Percentiles rank a stretch among this genome's conserved stretches.
These are phyloP conservation scores for Vairimorpha apis DNA, from an alignment of 371 early-diverging fungal species.

Conservation along the genomic window DNA sequence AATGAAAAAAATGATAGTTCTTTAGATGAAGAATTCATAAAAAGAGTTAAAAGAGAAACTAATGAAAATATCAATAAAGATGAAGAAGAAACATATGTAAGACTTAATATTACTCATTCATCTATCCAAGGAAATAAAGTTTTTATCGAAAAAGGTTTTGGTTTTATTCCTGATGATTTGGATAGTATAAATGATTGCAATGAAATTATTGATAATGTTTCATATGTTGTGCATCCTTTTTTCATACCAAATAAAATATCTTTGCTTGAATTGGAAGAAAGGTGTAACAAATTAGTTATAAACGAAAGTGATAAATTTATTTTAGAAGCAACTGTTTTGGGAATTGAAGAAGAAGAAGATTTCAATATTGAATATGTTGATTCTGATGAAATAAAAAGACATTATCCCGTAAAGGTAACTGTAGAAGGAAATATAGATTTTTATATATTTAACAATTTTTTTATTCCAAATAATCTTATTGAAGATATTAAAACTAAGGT, in stretches of 20 bases:
- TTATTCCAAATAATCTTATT: background rate
- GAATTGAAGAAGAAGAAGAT: background rate
- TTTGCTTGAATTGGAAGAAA: slow-evolving; percentile 14
- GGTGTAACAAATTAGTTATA: slow-evolving; percentile 12
- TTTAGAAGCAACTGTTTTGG: slow-evolving; percentile 4
- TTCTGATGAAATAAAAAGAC: slow-evolving; percentile 13
- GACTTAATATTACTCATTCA: background rate
- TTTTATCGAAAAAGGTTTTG: slow-evolving; percentile 33
- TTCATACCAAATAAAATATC: slow-evolving; percentile 17
- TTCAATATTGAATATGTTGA: slow-evolving; percentile 16
- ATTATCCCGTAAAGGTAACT: slow-evolving; percentile 2
- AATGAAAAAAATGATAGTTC: background rate
- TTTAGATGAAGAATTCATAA: background rate
- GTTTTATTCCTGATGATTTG: slow-evolving; percentile 51
- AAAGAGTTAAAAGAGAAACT: background rate
- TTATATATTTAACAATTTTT: slow-evolving; percentile 24
- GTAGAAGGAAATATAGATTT: slow-evolving; percentile 13
- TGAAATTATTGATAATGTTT: slow-evolving; percentile 19
- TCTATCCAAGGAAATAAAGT: background rate
- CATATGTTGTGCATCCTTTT: slow-evolving; percentile 5
- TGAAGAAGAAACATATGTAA: background rate
- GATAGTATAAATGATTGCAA: slow-evolving; percentile 16
- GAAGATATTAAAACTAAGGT: slow-evolving; percentile 1
- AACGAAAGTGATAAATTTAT: slow-evolving; percentile 41
- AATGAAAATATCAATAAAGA: background rate